These are phyloP conservation scores for Fusarium brachygibbosum DNA, from an alignment of 2,329 filamentous ascomycete genomes.

Conservation along the genomic window DNA sequence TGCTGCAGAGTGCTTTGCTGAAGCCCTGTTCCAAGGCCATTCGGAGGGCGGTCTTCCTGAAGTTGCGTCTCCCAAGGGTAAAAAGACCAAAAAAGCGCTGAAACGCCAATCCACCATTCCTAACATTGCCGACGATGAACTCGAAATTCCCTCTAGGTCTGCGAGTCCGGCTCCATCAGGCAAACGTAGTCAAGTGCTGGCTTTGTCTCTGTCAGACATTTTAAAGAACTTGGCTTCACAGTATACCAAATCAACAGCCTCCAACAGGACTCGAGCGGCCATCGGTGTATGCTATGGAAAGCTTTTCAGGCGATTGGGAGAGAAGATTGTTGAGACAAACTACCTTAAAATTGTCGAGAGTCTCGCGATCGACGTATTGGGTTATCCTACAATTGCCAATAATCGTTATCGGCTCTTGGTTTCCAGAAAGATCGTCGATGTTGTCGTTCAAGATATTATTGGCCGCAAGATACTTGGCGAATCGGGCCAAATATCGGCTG, in stretches of 20 bases:
- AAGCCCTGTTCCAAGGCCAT: conserved; percentile 85
- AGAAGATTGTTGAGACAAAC: conserved; percentile 84
- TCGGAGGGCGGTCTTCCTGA: conserved; percentile 62
- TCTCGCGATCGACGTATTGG: conserved; percentile 83
- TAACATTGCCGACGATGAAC: conserved; percentile 76
- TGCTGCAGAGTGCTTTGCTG: conserved; percentile 86
- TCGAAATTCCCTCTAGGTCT: conserved; percentile 75
- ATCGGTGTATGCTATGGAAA: conserved; percentile 90
- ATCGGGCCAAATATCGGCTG: conserved; percentile 86
- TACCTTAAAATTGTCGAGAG: conserved; percentile 87
- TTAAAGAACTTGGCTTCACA: conserved; percentile 83
- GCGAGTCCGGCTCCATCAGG: conserved; percentile 78
- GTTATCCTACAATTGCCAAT: conserved; percentile 79
- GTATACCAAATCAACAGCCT: conserved; percentile 82
- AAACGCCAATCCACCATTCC: conserved; percentile 73
- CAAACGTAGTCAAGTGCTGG: conserved; percentile 79
- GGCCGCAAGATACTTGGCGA: conserved; percentile 87
- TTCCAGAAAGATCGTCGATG: conserved; percentile 85
- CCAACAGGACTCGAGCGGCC: conserved; percentile 83
- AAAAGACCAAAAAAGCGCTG: conserved; percentile 73
- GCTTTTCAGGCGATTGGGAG: conserved; percentile 81
- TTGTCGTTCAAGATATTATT: conserved; percentile 85
- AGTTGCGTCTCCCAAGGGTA: conserved; percentile 70
- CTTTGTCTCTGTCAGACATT: conserved; percentile 82
- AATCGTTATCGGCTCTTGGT: conserved; percentile 91